Conservation (phyloP, 352 stramenopile species). For the Pythium chondricola region DNA sequence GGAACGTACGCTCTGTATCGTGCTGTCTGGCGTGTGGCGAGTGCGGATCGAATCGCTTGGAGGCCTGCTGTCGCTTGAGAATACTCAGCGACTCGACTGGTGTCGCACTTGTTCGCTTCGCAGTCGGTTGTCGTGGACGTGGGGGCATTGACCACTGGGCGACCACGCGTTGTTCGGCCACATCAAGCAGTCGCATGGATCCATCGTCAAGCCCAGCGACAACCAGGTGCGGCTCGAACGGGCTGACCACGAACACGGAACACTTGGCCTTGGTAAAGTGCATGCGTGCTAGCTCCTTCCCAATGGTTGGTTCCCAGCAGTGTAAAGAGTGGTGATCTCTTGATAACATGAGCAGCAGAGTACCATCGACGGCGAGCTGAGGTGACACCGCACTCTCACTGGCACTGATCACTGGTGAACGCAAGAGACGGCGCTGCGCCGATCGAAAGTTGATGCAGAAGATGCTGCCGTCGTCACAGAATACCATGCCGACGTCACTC, state of each 20-base stretch:
- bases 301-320: conserved; percentile 35
- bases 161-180: conserved; percentile 33
- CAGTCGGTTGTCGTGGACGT: neutral
- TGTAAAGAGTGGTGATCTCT: conserved; percentile 21
- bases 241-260: conserved; percentile 31
- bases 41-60: neutral
- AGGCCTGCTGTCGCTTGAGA: conserved; percentile 12
- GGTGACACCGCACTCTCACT: neutral
- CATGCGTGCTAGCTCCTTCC: conserved; percentile 35
- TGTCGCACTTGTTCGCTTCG: neutral
- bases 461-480: conserved; percentile 23
- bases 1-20: neutral
- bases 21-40: neutral
- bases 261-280: conserved; percentile 21
- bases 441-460: conserved; percentile 28
- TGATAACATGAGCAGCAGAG: conserved; percentile 29
- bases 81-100: conserved; percentile 4
- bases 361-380: conserved; percentile 19
- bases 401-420: neutral
- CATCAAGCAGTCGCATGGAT: conserved; percentile 43
- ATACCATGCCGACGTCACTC: conserved; percentile 28
- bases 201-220: conserved; percentile 45
- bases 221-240: conserved; percentile 13
- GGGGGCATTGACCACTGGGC: conserved; percentile 30
- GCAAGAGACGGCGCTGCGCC: conserved; percentile 6